These are phyloP conservation scores for Tolypocladium paradoxum DNA, from an alignment of 2,329 filamentous ascomycete genomes.

Conservation along the genomic window DNA sequence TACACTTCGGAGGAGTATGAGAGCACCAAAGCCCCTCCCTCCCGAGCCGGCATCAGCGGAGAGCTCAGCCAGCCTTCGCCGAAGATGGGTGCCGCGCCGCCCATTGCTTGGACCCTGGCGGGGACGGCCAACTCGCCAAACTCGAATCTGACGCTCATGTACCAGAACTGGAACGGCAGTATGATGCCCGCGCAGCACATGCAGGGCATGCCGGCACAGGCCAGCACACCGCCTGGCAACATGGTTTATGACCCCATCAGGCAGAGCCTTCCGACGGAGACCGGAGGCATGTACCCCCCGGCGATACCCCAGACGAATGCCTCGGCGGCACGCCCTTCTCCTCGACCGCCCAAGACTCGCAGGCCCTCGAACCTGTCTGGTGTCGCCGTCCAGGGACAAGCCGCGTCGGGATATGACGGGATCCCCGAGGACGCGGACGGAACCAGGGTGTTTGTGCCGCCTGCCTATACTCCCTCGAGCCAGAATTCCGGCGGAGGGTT, in stretches of 20 bases:
- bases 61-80: slow-evolving; percentile 38
- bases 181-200: slow-evolving; percentile 2
- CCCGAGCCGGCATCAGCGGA: slow-evolving; percentile 21
- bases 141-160: slow-evolving; percentile 73
- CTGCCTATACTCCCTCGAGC: slow-evolving; percentile 29
- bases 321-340: slow-evolving; percentile 35
- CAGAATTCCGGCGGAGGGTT: slow-evolving; percentile 29
- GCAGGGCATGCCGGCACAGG: slow-evolving; percentile 15
- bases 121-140: slow-evolving; percentile 79
- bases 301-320: slow-evolving; percentile 38
- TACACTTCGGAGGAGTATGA: slow-evolving; percentile 67
- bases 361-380: slow-evolving; percentile 12
- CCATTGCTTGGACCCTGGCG: slow-evolving; percentile 77
- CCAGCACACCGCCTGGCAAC: slow-evolving; percentile 41
- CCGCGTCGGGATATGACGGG: slow-evolving; percentile 18
- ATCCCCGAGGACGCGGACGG: slow-evolving; percentile 18
- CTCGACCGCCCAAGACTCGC: slow-evolving; percentile 17
- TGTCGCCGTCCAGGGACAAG: slow-evolving; percentile 9
- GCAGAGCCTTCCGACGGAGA: slow-evolving; percentile 37
- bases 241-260: slow-evolving; percentile 52
- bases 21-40: slow-evolving; percentile 45
- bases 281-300: slow-evolving; percentile 35
- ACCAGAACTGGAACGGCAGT: slow-evolving; percentile 38
- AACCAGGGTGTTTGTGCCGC: slow-evolving; percentile 20
- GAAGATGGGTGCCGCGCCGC: slow-evolving; percentile 27